Evolutionary conservation across 2,329 filamentous ascomycete genomes (phyloP), one percentile per base, ranked within the genome.

Genomic region (Emmonsiellopsis sp.): DNA sequence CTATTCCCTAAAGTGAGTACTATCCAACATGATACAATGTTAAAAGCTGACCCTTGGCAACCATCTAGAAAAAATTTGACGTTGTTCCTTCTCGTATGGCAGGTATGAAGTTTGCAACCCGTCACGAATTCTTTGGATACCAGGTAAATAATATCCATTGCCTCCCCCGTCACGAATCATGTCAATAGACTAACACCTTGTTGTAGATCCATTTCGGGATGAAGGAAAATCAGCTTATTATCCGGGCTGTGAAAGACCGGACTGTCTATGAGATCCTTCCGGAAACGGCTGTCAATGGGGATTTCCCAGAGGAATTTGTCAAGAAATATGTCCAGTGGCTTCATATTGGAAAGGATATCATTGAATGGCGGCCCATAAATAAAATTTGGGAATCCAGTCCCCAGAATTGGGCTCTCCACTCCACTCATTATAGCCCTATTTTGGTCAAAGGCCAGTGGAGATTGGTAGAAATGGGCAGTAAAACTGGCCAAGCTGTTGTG

Each of bases 271-370:
- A 71, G 48, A 59, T 68, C 17, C 53, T 72, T n/a, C 62, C 67
- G 0, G 53, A 57, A 8, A 58, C 58, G 13, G 48, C 61, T 14
- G 57, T 72, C 3, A 7, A 27, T 6, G 57, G 46, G 10, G 58
- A 64, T 27, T 58, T 72, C 11, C 69, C 68, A 8, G 48, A 54
- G 0, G 44, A 54, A 0, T 72, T 80, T 8, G 57, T 74, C 1
- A 44, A 71, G 1, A 55, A 70, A 0, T 72, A 67, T 48, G 63
- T 68, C 0, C 77, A 80, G 52, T 81, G 78, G 77, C 71, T 75
- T 48, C 56, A 74, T 11, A 2, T 61, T 0, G 42, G 56, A 1
- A 58, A 50, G 0, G 54, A 57, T 0, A 51, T 52, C 21, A 51
- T 71, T 10, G 63, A 68, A 51, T 69, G 70, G 47, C 56, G 68